Base-by-base conservation (phyloP, 2,329 filamentous ascomycete genomes). In the Fusarium secorum region DNA sequence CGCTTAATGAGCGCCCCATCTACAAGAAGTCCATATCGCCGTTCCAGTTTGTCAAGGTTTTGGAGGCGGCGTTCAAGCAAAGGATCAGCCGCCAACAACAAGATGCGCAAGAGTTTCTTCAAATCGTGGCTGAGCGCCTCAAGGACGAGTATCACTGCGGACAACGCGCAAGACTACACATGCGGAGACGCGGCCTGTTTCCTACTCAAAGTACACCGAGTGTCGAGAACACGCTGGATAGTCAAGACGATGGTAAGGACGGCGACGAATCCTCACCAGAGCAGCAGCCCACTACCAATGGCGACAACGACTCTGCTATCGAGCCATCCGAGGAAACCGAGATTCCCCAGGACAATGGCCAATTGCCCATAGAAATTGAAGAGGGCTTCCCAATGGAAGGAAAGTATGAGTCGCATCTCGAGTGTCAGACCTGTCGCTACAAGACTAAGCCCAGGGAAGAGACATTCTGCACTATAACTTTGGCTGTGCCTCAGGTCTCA, bases 91-190 rank as follows among this genome's bases (percentile, higher is more conserved):
- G 95, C 58, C 94, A 96, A 78, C 96, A 99, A 81, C 96, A 99
- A 81, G 96, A 99, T 83, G 96, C 96, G 15, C 96, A 99, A 78
- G 96, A 99, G 80, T 98, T 99, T 71, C 82, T 99, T 60, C 96
- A 99, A 82, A 91, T 98, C 53, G 91, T 99, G 17, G 92, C 94
- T 5, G 95, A 99, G 83, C 88, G 95, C 56, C 84, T 99, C 60
- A 94, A 93, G 76, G 96, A 99, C 77, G 96, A 99, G 81, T 97
- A 98, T 76, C 91, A 97, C 78, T 94, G 94, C 7, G 94, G 94
- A 3, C 87, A 88, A 75, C 88, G 91, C 77, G 94, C 93, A 17
- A 87, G 95, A 69, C 83, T 83, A 48, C 85, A 88, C 63, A 89
- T 89, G 51, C 80, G 78, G 72, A 73, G 79, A 72, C 64, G 80